These are phyloP conservation scores for Mrakiaceae sp. DNA, from an alignment of 1,284 basidiomycete genomes.

Conservation along the genomic window DNA sequence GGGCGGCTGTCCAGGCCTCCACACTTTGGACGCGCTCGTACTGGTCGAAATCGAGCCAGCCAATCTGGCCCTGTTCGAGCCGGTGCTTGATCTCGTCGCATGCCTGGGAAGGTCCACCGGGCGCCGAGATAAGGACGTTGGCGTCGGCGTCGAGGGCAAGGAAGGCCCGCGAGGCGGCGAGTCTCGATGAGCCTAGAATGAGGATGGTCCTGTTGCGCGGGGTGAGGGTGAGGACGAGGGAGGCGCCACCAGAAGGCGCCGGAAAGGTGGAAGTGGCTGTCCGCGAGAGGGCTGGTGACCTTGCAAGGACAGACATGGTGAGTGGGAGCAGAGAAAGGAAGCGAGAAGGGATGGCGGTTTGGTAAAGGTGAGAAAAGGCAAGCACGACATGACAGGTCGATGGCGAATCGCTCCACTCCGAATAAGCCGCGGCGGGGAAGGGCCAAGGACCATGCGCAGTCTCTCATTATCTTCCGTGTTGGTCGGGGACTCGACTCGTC, in stretches of 20 bases:
- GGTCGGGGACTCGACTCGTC: too few species aligned
- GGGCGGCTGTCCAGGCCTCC: slow-evolving; percentile 32
- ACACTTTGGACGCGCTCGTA: slow-evolving; percentile 19
- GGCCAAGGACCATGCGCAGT: too few species aligned
- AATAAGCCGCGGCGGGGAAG: too few species aligned
- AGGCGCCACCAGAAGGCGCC: not conserved
- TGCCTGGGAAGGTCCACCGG: slow-evolving; percentile 38
- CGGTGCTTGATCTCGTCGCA: slow-evolving; percentile 66
- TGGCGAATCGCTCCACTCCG: too few species aligned
- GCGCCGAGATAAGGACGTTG: slow-evolving; percentile 47
- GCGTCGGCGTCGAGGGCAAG: slow-evolving; percentile 73
- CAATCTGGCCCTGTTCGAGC: slow-evolving; percentile 40
- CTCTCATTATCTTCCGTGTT: too few species aligned
- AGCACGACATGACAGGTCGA: too few species aligned
- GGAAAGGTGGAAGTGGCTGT: not conserved
- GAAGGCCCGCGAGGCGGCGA: slow-evolving; percentile 71
- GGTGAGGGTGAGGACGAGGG: slow-evolving; percentile 6
- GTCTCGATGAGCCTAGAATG: slow-evolving; percentile 59
- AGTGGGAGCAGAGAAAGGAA: too few species aligned
- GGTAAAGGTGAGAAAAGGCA: too few species aligned
- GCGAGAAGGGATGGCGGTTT: too few species aligned
- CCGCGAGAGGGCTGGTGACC: not conserved
- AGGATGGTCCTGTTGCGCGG: slow-evolving; percentile 30
- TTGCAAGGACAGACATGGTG: not conserved
- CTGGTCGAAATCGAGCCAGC: slow-evolving; percentile 36